phyloP scores from a whole-genome alignment of 768 basidiomycete species.

The Cystobasidium onofrii region DNA sequence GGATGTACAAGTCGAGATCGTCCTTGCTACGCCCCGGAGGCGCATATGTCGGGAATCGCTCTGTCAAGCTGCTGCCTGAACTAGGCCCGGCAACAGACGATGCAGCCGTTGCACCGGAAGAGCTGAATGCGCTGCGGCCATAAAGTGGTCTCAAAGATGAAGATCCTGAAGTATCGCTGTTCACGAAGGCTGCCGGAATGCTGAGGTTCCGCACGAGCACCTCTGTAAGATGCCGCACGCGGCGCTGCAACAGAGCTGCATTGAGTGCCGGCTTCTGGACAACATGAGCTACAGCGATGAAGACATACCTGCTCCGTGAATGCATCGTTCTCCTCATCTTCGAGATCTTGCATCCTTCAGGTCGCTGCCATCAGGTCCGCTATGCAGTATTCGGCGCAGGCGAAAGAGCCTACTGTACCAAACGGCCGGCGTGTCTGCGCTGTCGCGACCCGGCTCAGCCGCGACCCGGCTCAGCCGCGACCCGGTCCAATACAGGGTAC shows the following conservation, averaged over 20 bases:
- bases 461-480: no score
- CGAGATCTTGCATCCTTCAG: neutral
- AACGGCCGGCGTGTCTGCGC: no score
- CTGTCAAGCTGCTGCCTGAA: neutral
- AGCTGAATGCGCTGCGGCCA: neutral
- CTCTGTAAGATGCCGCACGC: slow-evolving; percentile 16
- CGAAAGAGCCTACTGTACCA: neutral
- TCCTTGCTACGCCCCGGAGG: slow-evolving; percentile 7
- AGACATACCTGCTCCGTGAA: slow-evolving; percentile 6
- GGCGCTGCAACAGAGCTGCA: neutral
- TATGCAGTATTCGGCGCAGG: neutral
- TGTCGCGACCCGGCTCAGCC: no score
- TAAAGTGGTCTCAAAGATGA: neutral
- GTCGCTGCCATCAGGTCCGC: neutral
- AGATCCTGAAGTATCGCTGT: neutral
- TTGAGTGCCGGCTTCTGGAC: neutral
- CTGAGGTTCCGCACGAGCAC: slow-evolving; percentile 22
- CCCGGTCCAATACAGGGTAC: no score
- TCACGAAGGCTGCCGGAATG: neutral
- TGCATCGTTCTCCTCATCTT: neutral
- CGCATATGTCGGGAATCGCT: neutral
- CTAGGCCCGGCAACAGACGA: neutral
- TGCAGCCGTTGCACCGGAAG: neutral
- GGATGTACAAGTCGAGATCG: slow-evolving; percentile 23
- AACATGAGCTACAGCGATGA: neutral